Base-by-base conservation (phyloP, 2,329 filamentous ascomycete species). In the Penicillium polonicum region DNA sequence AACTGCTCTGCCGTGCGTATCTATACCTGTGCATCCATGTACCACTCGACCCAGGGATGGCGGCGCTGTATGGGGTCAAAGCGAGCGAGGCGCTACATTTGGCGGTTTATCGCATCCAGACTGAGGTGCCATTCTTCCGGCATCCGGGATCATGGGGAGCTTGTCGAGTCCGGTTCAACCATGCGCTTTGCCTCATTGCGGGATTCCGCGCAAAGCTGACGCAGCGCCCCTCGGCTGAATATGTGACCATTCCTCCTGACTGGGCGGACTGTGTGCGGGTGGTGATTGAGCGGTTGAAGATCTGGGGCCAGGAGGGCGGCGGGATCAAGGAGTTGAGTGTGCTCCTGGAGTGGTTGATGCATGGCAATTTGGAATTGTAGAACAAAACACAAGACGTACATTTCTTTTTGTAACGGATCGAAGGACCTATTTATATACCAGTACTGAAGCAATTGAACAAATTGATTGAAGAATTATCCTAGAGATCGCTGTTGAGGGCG, bases 101-200 rank as follows among this genome's bases (percentile, higher is more conserved):
- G 31, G 60, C 65, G 9, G 58, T 67, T 3, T 68, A 68, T 60
- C 65, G 65, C n/a, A 67, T 66, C n/a, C 63, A 66, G 29, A 65
- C 60, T 17, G 65, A 68, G 38, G 63, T 65, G 41, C 65, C 65
- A 41, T 68, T 67, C 36, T 68, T 68, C 54, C 60, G 65, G 39
- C 65, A 68, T 51, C 65, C 65, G 17, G 65, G 65, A 19, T 67
- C 65, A 19, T 68, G 65, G 65, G 65, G 65, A 35, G 65, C 65
- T 12, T 68, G 65, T 55, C 62, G 65, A 19, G 65, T 68, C 15
- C 62, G 65, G n/a, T 68, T 68, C 27, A 68, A 68, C 44, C 65
- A 68, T 50, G 65, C 65, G 31, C 48, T 67, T 23, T 68, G 65
- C 43, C 52, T 68, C 17, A 60, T 68, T 52, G 65, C 65, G 23